phyloP scores from a whole-genome alignment of 805 yeast species.

The Jamesozyma jinghongensis region DNA sequence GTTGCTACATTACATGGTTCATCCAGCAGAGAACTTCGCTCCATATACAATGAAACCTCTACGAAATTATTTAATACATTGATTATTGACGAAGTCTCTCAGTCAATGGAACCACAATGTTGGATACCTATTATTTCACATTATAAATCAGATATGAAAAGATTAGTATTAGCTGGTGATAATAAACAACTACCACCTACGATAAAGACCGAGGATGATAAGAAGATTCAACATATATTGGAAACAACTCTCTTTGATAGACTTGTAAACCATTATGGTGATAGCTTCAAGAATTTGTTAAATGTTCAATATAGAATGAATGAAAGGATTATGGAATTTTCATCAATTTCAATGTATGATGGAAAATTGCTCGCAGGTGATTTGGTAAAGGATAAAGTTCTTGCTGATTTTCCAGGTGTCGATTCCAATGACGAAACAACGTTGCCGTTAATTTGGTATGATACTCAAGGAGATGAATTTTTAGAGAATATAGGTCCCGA shows the following conservation, averaged over 20 bases:
- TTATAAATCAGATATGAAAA: constrained; percentile 38
- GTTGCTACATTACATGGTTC: constrained; percentile 85
- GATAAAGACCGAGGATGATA: constrained; percentile 46
- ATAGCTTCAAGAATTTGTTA: constrained; percentile 46
- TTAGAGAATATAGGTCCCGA: constrained; percentile 43
- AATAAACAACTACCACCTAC: constrained; percentile 90
- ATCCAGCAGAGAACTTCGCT: constrained; percentile 59
- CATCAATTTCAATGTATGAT: constrained; percentile 58
- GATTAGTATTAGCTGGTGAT: constrained; percentile 83
- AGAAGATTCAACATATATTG: constrained; percentile 37
- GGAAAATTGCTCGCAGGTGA: constrained; percentile 54
- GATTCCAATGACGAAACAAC: constrained; percentile 46
- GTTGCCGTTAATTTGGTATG: constrained; percentile 67
- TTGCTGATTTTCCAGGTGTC: constrained; percentile 48
- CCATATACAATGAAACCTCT: constrained; percentile 33
- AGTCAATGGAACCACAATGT: constrained; percentile 87
- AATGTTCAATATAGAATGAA: constrained; percentile 87
- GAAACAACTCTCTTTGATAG: constrained; percentile 76
- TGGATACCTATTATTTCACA: constrained; percentile 86
- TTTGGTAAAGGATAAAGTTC: constrained; percentile 42
- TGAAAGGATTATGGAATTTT: constrained; percentile 62
- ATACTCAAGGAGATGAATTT: constrained; percentile 84
- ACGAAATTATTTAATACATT: constrained; percentile 57
- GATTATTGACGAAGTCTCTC: constrained; percentile 93
- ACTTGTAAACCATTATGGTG: constrained; percentile 42